Evolutionary conservation across 768 basidiomycete genomes (phyloP), one percentile per base, ranked within the genome.

Genomic region (Auriscalpium vulgare): DNA sequence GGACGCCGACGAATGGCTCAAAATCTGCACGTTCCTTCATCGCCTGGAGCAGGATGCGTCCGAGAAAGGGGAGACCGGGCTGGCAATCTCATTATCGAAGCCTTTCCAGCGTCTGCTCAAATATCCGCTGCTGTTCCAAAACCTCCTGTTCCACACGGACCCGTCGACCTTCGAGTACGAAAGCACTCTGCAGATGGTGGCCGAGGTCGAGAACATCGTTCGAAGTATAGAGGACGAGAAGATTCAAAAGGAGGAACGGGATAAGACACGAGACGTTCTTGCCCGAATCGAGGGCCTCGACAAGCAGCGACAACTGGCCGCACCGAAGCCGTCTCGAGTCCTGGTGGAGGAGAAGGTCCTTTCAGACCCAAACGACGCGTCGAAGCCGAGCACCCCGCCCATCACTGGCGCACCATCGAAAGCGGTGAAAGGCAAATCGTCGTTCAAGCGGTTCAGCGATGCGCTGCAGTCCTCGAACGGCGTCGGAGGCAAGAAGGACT

Each of bases 141-240:
- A 97, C 69, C 79, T 97, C 14, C 82, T 98, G 54, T 97, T 88
- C 73, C 91, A 94, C 72, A 97, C 95, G 16, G 97, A 99, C 64
- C 94, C 97, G 2, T 94, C 91, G 60, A 93, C 95, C 4, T 94
- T 88, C 65, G 97, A 99, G 72, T 99, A 97, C 67, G 97, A 99
- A 69, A 88, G 87, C 66, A 97, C 95, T 11, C 75, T 95, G 44
- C 87, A 88, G 67, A 95, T 98, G 91, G 94, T 97, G 1, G 91
- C 93, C 17, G 94, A 98, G 69, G 91, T 99, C 8, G 97, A 99
- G 72, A 85, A 80, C 17, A 95, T 98, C 64, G 95, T 99, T 49
- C 81, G 95, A 47, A 91, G 89, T 59, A 97, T 99, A 55, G 95
- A 99, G 69, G 95, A 97, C 64, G 94, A 99, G 75, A 98, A 98